Evolutionary conservation across 2,329 filamentous ascomycete species (phyloP), one percentile per base, ranked within the genome.

Genomic region (Calonectria naviculata): DNA sequence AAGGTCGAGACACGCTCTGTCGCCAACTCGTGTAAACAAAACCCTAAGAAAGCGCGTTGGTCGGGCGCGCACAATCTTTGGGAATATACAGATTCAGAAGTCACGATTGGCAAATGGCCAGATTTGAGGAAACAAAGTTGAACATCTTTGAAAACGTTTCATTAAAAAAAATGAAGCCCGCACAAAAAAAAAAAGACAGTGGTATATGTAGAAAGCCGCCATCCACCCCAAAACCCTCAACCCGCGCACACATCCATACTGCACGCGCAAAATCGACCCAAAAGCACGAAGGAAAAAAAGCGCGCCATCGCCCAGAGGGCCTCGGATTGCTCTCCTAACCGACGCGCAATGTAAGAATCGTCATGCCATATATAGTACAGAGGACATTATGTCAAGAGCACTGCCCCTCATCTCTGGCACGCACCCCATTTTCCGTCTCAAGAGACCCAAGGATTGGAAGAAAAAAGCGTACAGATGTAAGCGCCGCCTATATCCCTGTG

Each of bases 311-410:
- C 63, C 61, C 71, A 70, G 52, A 46, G 46, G 49, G 65, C 68
- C 72, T 71, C 67, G 60, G 70, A 71, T 68, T 70, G 64, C 74
- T 69, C 60, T 74, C 69, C 65, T 46, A 65, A 66, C 70, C 66
- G 72, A 71, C 76, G 71, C 68, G 41, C 67, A 66, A 69, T 72
- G 67, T 66, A 61, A 70, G 72, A 76, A 64, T 44, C 61, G 68
- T 68, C 74, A 73, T 75, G 71, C 56, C 66, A 72, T 72, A 65
- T 72, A 78, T 73, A 75, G 72, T 77, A 78, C 72, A 78, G 72
- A 68, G 70, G 74, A 72, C 73, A 75, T 74, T 66, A 72, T 76
- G 70, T 71, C 65, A 70, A 58, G 61, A 68, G 71, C 73, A 72
- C 68, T 75, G 73, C 64, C 73, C 73, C 65, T 67, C 74, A 49